These are phyloP conservation scores for Boletus tylopilopsis DNA, from an alignment of 768 basidiomycete species.

Conservation along the genomic window DNA sequence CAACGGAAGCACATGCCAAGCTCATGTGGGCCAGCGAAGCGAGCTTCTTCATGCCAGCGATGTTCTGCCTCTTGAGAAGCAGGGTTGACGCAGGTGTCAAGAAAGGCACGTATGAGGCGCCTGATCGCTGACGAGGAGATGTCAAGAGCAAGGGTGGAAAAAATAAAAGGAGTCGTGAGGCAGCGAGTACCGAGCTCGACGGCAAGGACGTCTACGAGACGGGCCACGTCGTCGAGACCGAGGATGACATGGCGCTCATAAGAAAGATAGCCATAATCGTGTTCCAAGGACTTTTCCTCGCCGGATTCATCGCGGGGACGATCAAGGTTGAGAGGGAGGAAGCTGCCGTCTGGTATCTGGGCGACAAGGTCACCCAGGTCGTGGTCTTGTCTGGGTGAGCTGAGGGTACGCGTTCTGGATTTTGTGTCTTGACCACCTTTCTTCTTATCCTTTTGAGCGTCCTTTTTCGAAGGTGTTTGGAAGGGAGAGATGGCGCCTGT, in stretches of 20 bases:
- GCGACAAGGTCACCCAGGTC: slow-evolving; percentile 35
- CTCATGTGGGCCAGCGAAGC: slow-evolving; percentile 82
- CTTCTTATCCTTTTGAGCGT: slow-evolving; percentile 44
- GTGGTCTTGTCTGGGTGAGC: slow-evolving; percentile 35
- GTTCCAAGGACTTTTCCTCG: slow-evolving; percentile 37
- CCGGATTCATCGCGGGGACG: slow-evolving; percentile 39
- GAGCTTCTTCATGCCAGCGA: slow-evolving; percentile 76
- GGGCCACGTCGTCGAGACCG: slow-evolving; percentile 67
- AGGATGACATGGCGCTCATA: slow-evolving; percentile 72
- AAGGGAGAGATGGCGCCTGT: slow-evolving; percentile 30
- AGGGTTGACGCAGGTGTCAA: slow-evolving; percentile 52
- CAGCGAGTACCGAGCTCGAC: slow-evolving; percentile 70
- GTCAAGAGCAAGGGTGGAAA: slow-evolving; percentile 86
- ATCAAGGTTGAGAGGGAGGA: slow-evolving; percentile 51
- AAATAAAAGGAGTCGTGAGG: slow-evolving; percentile 87
- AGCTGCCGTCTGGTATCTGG: slow-evolving; percentile 46
- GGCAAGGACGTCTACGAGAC: slow-evolving; percentile 67
- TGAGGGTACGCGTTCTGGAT: slow-evolving; percentile 39
- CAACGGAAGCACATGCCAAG: slow-evolving; percentile 91
- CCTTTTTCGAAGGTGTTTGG: slow-evolving; percentile 40
- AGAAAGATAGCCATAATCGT: slow-evolving; percentile 71
- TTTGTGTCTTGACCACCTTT: slow-evolving; percentile 34
- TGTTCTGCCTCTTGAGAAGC: slow-evolving; percentile 41
- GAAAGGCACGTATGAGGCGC: slow-evolving; percentile 75
- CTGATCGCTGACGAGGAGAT: slow-evolving; percentile 70